These are phyloP conservation scores for Medicago arabica DNA, from an alignment of 306 rosid genomes.

Conservation along the genomic window DNA sequence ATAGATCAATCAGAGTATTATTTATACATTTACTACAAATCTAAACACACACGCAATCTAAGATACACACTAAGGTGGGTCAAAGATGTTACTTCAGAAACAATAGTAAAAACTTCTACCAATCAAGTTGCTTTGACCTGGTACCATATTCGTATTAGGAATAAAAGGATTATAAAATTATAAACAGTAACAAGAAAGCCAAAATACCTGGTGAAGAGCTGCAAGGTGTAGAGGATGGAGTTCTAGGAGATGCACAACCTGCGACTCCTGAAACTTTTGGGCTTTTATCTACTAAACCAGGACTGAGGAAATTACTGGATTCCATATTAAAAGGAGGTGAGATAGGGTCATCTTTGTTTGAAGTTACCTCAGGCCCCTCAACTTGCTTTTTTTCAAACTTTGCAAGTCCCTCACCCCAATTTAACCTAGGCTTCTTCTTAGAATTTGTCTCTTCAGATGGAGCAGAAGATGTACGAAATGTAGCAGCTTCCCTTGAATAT, in stretches of 20 bases:
- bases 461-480: slow-evolving; percentile 67
- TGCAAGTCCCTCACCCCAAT: slow-evolving; percentile 97
- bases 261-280: slow-evolving; percentile 59
- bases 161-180: not conserved
- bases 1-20: not conserved
- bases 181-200: not conserved
- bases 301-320: slow-evolving; percentile 50
- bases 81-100: not conserved
- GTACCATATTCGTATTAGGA: not conserved
- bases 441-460: slow-evolving; percentile 67
- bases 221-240: slow-evolving; percentile 78
- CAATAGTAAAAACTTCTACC: slow-evolving; percentile 1
- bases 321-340: slow-evolving; percentile 57
- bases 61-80: not conserved
- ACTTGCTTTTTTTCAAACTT: slow-evolving; percentile 82
- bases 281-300: slow-evolving; percentile 71
- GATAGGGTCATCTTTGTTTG: slow-evolving; percentile 58
- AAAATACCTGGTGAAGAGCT: slow-evolving; percentile 80
- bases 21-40: slow-evolving; percentile 17
- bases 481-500: slow-evolving; percentile 73
- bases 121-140: slow-evolving; percentile 3
- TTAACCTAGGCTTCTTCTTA: slow-evolving; percentile 78
- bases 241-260: slow-evolving; percentile 82
- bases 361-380: slow-evolving; percentile 61
- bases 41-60: not conserved